These are phyloP conservation scores for Phellopilus nigrolimitatus DNA, from an alignment of 1,284 basidiomycete species.

Conservation along the genomic window DNA sequence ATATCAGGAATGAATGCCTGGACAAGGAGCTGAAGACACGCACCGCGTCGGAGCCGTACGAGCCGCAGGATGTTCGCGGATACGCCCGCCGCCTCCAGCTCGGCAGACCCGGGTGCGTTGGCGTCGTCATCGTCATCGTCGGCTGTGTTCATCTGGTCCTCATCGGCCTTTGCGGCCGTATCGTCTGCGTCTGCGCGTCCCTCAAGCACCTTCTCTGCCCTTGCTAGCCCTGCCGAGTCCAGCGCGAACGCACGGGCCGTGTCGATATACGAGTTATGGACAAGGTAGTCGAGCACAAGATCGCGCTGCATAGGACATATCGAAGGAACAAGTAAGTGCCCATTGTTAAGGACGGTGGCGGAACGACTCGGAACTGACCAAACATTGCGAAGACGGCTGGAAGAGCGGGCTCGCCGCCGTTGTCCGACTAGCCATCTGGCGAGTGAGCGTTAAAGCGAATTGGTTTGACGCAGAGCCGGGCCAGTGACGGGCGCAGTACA, in stretches of 20 bases:
- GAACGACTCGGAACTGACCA: background rate
- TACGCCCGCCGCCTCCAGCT: slow-evolving; percentile 20
- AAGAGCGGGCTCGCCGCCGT: background rate
- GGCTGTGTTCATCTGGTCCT: background rate
- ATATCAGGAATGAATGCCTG: background rate
- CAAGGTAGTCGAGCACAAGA: slow-evolving; percentile 79
- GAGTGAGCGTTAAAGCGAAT: too few relatives aligned
- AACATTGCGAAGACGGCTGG: slow-evolving; percentile 5
- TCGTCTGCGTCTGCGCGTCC: slow-evolving; percentile 4
- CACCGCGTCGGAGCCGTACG: slow-evolving; percentile 46
- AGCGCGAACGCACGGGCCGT: slow-evolving; percentile 68
- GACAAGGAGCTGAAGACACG: slow-evolving; percentile 21
- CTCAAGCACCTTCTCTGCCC: slow-evolving; percentile 17
- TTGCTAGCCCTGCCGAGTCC: background rate
- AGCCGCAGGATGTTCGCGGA: slow-evolving; percentile 29
- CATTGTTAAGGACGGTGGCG: too few relatives aligned
- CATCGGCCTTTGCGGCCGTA: background rate
- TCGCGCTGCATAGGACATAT: slow-evolving; percentile 51
- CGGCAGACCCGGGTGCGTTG: background rate
- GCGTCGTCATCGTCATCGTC: background rate
- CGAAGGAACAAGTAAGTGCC: background rate
- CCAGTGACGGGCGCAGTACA: too few relatives aligned
- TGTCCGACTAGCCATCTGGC: background rate
- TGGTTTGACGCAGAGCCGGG: too few relatives aligned
- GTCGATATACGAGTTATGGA: slow-evolving; percentile 65